Percentiles rank a stretch among this genome's conserved stretches.
These are phyloP conservation scores for Lentinula sp. DNA, from an alignment of 768 basidiomycete genomes.

Conservation along the genomic window DNA sequence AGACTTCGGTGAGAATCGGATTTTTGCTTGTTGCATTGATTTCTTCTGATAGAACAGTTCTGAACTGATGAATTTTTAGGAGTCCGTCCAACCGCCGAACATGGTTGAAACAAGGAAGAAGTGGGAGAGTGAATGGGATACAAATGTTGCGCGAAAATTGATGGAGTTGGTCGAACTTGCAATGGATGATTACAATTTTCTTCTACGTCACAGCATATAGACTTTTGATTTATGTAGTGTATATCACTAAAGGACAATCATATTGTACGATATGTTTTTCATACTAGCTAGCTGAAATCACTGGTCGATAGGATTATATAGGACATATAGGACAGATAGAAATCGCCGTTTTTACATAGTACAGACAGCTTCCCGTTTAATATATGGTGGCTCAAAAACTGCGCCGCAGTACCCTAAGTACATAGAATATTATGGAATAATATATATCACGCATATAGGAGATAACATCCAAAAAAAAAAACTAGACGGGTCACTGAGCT, in stretches of 20 bases:
- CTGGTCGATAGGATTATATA: no score
- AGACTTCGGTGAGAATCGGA: background rate
- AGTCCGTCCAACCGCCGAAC: background rate
- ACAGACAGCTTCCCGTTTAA: background rate
- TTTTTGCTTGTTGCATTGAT: background rate
- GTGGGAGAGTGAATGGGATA: constrained; percentile 5
- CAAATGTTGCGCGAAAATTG: background rate
- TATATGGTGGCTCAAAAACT: no score
- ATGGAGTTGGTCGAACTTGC: background rate
- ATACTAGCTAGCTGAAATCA: no score
- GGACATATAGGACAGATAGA: no score
- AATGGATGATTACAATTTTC: constrained; percentile 1
- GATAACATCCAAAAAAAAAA: background rate
- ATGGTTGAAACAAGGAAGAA: background rate
- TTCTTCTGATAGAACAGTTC: background rate
- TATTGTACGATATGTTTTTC: no score
- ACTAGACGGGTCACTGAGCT: no score
- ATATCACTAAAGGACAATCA: no score
- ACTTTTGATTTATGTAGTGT: background rate
- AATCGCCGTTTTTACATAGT: background rate
- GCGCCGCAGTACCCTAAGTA: background rate
- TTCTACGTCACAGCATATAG: background rate
- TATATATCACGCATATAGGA: background rate
- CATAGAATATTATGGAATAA: background rate
- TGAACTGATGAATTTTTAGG: background rate